phyloP scores from a whole-genome alignment of 371 early-diverging fungal genomes.

The Synchytrium microbalum region DNA sequence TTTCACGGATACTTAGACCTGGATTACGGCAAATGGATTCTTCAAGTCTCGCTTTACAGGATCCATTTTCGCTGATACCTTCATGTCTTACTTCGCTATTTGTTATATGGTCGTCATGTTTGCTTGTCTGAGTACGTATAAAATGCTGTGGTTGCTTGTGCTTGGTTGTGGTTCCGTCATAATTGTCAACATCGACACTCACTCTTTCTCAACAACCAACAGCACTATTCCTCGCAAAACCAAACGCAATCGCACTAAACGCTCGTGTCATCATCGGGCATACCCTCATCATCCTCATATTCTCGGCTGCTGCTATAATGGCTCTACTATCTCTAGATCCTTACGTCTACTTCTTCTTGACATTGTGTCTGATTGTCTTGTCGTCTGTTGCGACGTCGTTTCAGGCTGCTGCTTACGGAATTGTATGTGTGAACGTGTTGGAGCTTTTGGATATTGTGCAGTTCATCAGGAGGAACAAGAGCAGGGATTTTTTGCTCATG shows the following conservation, averaged over 20 bases:
- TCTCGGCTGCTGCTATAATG: background rate
- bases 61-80: background rate
- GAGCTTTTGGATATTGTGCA: background rate
- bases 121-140: background rate
- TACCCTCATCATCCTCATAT: background rate
- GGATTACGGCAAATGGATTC: background rate
- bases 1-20: too few relatives aligned
- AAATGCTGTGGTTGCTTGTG: background rate
- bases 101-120: background rate
- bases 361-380: background rate
- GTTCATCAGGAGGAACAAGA: too few relatives aligned
- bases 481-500: too few relatives aligned
- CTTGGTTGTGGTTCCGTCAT: background rate
- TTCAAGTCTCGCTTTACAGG: background rate
- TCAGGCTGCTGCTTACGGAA: background rate
- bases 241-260: background rate
- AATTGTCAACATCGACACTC: background rate
- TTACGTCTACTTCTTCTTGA: background rate
- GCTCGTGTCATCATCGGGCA: background rate
- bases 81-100: background rate
- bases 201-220: too few relatives aligned
- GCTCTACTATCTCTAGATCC: background rate
- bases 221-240: background rate
- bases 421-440: background rate
- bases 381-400: background rate